Percentiles rank a stretch among this genome's conserved stretches.
Evolutionary conservation across 1,284 basidiomycete species (phyloP).

Genomic region (Cryptococcus depauperatus): DNA sequence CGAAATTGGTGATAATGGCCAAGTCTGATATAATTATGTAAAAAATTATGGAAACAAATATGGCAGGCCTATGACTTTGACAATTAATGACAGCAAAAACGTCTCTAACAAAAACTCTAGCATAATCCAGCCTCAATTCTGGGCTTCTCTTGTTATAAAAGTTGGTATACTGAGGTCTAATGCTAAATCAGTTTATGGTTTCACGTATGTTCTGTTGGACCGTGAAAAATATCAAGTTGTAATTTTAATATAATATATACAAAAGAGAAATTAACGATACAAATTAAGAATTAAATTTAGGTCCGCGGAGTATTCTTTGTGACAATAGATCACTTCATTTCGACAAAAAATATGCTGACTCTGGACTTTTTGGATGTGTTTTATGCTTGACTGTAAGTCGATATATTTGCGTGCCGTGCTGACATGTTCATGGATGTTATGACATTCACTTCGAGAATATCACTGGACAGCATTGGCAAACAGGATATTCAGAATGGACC

Average conservation of each 20-base stretch:
- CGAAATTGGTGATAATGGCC: conserved; percentile 59
- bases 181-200: no score
- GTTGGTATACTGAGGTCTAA: no score
- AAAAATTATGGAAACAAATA: conserved; percentile 45
- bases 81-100: conserved; percentile 50
- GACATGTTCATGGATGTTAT: conserved; percentile 18
- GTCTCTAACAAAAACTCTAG: conserved; percentile 52
- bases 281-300: conserved; percentile 56
- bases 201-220: no score
- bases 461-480: conserved; percentile 18
- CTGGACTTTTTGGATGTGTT: conserved; percentile 21
- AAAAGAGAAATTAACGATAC: conserved; percentile 51
- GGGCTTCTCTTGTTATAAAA: conserved; percentile 57
- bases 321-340: conserved; percentile 8
- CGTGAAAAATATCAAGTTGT: no score
- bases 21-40: conserved; percentile 52
- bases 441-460: conserved; percentile 28
- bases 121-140: conserved; percentile 58
- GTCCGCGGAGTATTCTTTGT: conserved; percentile 18
- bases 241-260: no score
- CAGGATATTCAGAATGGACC: conserved; percentile 26
- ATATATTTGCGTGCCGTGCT: no score
- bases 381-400: not conserved
- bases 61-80: conserved; percentile 54
- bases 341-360: conserved; percentile 15